Percentiles rank a stretch among this genome's conserved stretches.
These are phyloP conservation scores for Hysterium pulicare DNA, from an alignment of 2,329 filamentous ascomycete genomes.

Conservation along the genomic window DNA sequence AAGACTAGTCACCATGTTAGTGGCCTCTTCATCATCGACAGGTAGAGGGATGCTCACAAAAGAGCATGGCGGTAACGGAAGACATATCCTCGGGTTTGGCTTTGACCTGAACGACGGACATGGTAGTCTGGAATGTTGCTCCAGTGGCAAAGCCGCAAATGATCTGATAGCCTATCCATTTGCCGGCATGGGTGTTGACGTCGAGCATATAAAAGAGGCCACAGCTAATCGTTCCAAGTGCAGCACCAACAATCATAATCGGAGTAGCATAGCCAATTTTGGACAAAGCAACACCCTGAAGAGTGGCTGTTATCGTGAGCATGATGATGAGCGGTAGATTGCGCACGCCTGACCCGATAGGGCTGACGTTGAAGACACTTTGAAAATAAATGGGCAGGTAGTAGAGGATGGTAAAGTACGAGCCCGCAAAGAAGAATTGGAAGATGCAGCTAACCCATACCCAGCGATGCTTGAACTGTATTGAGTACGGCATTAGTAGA, in stretches of 20 bases:
- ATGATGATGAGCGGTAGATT: constrained; percentile 40
- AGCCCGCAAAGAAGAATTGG: constrained; percentile 32
- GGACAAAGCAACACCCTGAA: constrained; percentile 17
- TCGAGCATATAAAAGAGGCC: constrained; percentile 41
- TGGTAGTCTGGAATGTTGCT: constrained; percentile 27
- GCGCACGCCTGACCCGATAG: constrained; percentile 36
- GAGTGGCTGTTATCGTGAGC: constrained; percentile 16
- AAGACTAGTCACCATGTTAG: constrained; percentile 14
- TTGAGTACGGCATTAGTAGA: constrained; percentile 8
- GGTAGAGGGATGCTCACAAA: constrained; percentile 12
- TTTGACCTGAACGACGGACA: constrained; percentile 32
- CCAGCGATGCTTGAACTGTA: not conserved
- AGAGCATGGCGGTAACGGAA: constrained; percentile 30
- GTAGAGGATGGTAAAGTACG: constrained; percentile 38
- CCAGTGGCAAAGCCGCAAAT: constrained; percentile 40
- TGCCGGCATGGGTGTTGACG: constrained; percentile 25
- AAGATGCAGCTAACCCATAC: constrained; percentile 19
- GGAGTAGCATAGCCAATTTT: constrained; percentile 34
- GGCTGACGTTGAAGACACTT: constrained; percentile 30
- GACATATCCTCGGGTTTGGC: constrained; percentile 30
- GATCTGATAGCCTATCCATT: constrained; percentile 46
- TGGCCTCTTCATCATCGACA: not conserved
- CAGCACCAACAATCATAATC: constrained; percentile 22
- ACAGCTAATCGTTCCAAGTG: constrained; percentile 28
- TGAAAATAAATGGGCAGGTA: constrained; percentile 48